Percentiles rank a stretch among this genome's conserved stretches.
These are phyloP conservation scores for Rhizopus stolonifer DNA, from an alignment of 371 early-diverging fungal species.

Conservation along the genomic window DNA sequence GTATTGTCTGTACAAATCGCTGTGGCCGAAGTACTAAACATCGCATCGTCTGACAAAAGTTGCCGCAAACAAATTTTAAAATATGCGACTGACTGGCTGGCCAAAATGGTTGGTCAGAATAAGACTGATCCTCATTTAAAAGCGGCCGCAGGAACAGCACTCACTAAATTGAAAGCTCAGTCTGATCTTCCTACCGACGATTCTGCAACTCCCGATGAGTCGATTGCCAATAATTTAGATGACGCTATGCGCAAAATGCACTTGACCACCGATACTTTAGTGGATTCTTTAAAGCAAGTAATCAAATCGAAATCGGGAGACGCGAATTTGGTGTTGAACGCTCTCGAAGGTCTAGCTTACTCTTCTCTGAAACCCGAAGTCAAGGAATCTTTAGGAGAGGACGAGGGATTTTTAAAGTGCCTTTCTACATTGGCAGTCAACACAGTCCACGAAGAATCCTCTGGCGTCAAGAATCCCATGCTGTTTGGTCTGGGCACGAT, in stretches of 20 bases:
- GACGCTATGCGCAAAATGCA: slow-evolving; percentile 37
- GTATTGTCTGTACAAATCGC: slow-evolving; percentile 59
- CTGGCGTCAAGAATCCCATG: slow-evolving; percentile 40
- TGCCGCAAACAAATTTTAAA: slow-evolving; percentile 58
- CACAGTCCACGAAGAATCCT: slow-evolving; percentile 28
- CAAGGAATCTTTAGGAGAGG: slow-evolving; percentile 62
- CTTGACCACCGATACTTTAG: slow-evolving; percentile 30
- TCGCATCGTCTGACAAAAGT: slow-evolving; percentile 66
- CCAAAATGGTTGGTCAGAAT: slow-evolving; percentile 43
- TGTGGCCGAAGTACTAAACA: slow-evolving; percentile 61
- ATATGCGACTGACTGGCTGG: slow-evolving; percentile 57
- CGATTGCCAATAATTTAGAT: slow-evolving; percentile 12
- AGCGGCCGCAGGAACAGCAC: slow-evolving; percentile 58
- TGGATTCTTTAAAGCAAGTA: slow-evolving; percentile 29
- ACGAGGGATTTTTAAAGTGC: slow-evolving; percentile 55
- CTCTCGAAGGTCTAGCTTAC: slow-evolving; percentile 79
- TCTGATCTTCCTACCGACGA: slow-evolving; percentile 25
- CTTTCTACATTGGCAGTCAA: slow-evolving; percentile 55
- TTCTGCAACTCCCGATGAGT: slow-evolving; percentile 23
- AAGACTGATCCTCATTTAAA: slow-evolving; percentile 52
- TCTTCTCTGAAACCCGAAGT: slow-evolving; percentile 59
- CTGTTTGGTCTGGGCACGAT: slow-evolving; percentile 73
- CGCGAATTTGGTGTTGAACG: slow-evolving; percentile 25
- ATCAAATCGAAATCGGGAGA: slow-evolving; percentile 44
- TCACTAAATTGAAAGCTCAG: slow-evolving; percentile 65